Conservation (phyloP, 2,329 filamentous ascomycete species). For the Aspergillus amoenus region DNA sequence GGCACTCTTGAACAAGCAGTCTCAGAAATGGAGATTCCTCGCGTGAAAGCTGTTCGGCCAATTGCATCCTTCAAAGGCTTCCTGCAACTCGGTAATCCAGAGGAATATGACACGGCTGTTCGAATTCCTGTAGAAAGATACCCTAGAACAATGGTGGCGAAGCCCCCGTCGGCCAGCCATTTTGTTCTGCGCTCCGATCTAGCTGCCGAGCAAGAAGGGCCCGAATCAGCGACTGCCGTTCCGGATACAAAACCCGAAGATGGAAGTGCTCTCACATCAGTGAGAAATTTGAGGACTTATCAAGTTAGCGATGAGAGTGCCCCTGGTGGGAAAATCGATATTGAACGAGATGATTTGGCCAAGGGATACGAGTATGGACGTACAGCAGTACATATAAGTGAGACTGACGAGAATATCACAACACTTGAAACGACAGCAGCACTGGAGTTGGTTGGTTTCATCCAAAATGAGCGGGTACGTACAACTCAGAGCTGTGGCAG, state of each 20-base stretch:
- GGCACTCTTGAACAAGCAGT: slow-evolving; percentile 88
- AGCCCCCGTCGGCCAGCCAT: slow-evolving; percentile 71
- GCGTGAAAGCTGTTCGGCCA: slow-evolving; percentile 72
- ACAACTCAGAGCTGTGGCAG: not conserved
- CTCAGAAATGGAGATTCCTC: slow-evolving; percentile 72
- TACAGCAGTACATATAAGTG: slow-evolving; percentile 84
- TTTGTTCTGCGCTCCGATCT: slow-evolving; percentile 61
- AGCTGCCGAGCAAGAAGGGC: slow-evolving; percentile 48
- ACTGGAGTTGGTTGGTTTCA: slow-evolving; percentile 84
- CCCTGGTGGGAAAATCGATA: slow-evolving; percentile 76
- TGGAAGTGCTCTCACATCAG: slow-evolving; percentile 57
- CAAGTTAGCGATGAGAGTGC: slow-evolving; percentile 72
- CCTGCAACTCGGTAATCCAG: slow-evolving; percentile 75
- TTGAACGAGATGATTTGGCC: slow-evolving; percentile 79
- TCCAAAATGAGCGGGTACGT: slow-evolving; percentile 67
- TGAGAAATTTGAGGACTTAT: slow-evolving; percentile 79
- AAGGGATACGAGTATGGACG: slow-evolving; percentile 93
- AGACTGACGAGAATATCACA: slow-evolving; percentile 85
- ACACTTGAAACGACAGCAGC: slow-evolving; percentile 73
- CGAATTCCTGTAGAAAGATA: slow-evolving; percentile 88
- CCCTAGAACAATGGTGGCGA: slow-evolving; percentile 77
- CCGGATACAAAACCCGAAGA: slow-evolving; percentile 31
- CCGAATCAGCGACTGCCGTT: slow-evolving; percentile 54
- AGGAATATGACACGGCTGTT: slow-evolving; percentile 71
- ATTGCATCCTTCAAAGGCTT: slow-evolving; percentile 76